These are phyloP conservation scores for Glaciozyma antarctica DNA, from an alignment of 768 basidiomycete species.

Conservation along the genomic window DNA sequence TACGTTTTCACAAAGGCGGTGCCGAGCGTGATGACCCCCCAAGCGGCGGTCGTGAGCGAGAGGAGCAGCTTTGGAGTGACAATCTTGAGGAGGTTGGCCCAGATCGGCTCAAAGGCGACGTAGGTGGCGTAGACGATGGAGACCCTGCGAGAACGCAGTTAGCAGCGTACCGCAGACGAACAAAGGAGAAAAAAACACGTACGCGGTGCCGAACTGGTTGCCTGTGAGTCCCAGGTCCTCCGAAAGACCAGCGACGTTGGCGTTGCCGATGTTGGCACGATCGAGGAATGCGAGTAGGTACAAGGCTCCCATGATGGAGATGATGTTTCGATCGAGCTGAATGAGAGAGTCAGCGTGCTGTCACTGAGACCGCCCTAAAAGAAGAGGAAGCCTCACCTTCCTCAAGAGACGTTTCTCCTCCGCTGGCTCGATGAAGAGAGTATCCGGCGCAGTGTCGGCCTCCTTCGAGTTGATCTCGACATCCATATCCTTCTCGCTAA, in stretches of 20 bases:
- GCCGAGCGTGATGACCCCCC: constrained; percentile 21
- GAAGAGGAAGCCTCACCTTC: neutral
- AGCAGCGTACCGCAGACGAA: no score
- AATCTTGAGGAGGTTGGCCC: neutral
- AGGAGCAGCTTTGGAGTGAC: neutral
- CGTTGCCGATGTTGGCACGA: neutral
- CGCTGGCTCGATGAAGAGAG: neutral
- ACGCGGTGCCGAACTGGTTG: neutral
- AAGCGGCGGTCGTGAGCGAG: neutral
- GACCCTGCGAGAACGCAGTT: neutral
- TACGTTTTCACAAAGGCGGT: constrained; percentile 33
- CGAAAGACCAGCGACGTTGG: neutral
- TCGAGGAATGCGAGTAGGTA: neutral
- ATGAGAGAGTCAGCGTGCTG: neutral
- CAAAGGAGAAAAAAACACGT: neutral
- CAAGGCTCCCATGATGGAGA: neutral
- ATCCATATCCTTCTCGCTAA: neutral
- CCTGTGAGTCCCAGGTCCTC: neutral
- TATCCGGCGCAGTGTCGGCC: neutral
- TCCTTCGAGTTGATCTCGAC: neutral
- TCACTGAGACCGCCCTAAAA: neutral
- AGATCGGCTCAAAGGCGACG: constrained; percentile 5
- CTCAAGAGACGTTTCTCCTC: neutral
- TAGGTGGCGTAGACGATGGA: constrained; percentile 1
- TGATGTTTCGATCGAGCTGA: neutral